A percentile compares a stretch with the other conserved stretches of the same genome.
phyloP scores from a whole-genome alignment of 1,284 basidiomycete species.

The Rhizopogon parksii region DNA sequence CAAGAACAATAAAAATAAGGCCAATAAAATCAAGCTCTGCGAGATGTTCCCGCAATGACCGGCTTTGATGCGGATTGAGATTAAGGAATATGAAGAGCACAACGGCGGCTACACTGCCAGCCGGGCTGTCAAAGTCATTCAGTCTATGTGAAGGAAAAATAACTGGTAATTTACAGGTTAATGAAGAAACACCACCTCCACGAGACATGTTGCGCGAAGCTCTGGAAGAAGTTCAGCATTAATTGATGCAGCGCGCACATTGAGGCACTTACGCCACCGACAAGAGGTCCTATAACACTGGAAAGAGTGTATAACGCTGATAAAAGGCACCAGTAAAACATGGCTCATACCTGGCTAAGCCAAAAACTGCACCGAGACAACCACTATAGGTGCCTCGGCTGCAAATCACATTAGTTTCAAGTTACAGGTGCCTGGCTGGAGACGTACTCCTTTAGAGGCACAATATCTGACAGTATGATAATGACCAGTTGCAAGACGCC shows the following conservation, averaged over 20 bases:
- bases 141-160: not conserved
- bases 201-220: conserved; percentile 62
- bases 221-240: conserved; percentile 29
- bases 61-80: conserved; percentile 65
- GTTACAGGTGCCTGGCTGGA: not conserved
- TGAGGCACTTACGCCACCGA: conserved; percentile 54
- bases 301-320: conserved; percentile 3
- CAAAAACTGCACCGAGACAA: conserved; percentile 73
- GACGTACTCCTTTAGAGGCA: conserved; percentile 66
- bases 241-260: not conserved
- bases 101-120: conserved; percentile 65
- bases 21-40: conserved; percentile 75
- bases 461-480: conserved; percentile 78
- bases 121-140: conserved; percentile 45
- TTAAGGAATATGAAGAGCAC: conserved; percentile 79
- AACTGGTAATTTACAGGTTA: conserved; percentile 45
- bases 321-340: not conserved
- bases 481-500: conserved; percentile 62
- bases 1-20: conserved; percentile 61
- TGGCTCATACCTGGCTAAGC: conserved; percentile 51
- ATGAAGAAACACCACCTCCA: conserved; percentile 81
- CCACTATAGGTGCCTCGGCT: conserved; percentile 75
- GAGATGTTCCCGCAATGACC: conserved; percentile 51
- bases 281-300: conserved; percentile 70
- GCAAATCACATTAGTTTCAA: conserved; percentile 4